These are phyloP conservation scores for Patellifolia procumbens DNA, from an alignment of 179 eudicot genomes.

Conservation along the genomic window DNA sequence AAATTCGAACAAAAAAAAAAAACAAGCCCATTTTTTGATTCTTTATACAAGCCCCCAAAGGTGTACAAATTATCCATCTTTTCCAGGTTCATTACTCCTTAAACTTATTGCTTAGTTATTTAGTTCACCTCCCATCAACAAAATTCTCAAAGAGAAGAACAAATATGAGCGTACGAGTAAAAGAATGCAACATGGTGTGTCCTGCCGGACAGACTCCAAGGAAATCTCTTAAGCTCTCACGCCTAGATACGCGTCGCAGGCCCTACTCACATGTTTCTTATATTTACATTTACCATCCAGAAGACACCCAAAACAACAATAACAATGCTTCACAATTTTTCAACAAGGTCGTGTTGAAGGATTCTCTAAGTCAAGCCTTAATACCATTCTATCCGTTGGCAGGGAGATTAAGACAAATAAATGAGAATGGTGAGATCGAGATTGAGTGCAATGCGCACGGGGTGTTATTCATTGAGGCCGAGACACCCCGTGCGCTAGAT, in stretches of 20 bases:
- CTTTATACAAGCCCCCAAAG: no score
- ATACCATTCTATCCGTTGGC: slow-evolving; percentile 12
- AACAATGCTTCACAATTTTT: neutral
- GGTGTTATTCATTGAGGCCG: slow-evolving; percentile 15
- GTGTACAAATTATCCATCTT: no score
- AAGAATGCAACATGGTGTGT: neutral
- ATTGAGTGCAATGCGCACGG: slow-evolving; percentile 15
- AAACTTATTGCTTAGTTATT: neutral
- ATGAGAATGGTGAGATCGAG: neutral
- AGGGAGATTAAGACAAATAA: neutral
- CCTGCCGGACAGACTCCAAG: slow-evolving; percentile 12
- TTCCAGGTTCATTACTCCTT: no score
- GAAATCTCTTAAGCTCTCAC: neutral
- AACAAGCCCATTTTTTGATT: neutral
- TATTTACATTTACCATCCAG: neutral
- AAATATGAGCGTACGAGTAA: neutral
- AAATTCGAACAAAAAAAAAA: no score
- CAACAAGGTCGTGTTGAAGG: neutral
- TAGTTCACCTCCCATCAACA: neutral
- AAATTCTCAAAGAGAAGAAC: neutral
- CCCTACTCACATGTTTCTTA: neutral
- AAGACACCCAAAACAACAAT: neutral
- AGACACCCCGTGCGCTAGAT: neutral
- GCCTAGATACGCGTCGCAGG: neutral
- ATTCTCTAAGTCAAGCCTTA: neutral